A percentile compares a stretch with the other conserved stretches of the same genome.
These are phyloP conservation scores for Sclerotinia minor DNA, from an alignment of 2,329 filamentous ascomycete genomes.

Conservation along the genomic window DNA sequence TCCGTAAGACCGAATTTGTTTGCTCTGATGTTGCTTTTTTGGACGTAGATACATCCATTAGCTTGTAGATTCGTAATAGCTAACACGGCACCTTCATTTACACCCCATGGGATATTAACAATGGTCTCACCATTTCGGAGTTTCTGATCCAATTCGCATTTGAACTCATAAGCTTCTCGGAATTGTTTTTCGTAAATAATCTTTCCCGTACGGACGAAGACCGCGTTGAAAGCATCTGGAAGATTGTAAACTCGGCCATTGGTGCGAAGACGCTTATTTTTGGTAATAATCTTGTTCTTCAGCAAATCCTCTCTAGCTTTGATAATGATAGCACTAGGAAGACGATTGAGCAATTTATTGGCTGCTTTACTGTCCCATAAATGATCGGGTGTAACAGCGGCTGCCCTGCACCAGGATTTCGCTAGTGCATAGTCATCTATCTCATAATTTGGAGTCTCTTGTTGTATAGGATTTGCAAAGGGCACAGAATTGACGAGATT, in stretches of 20 bases:
- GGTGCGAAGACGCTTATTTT: conserved; percentile 59
- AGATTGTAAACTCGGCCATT: conserved; percentile 57
- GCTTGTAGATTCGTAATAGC: conserved; percentile 66
- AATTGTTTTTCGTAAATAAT: conserved; percentile 56
- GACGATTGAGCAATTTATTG: conserved; percentile 48
- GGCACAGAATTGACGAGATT: conserved; percentile 47
- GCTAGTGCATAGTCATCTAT: conserved; percentile 47
- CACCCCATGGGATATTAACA: conserved; percentile 40
- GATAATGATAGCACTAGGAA: conserved; percentile 27
- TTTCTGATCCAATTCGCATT: conserved; percentile 56
- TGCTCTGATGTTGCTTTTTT: conserved; percentile 55
- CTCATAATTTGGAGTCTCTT: neutral
- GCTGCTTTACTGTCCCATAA: conserved; percentile 52
- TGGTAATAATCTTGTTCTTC: conserved; percentile 49
- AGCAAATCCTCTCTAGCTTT: conserved; percentile 34
- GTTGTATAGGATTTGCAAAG: conserved; percentile 44
- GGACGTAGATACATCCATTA: conserved; percentile 55
- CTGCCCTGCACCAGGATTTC: conserved; percentile 60
- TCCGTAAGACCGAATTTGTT: conserved; percentile 71
- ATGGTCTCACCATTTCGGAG: conserved; percentile 40
- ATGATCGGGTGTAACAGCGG: conserved; percentile 55
- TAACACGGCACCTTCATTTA: conserved; percentile 66
- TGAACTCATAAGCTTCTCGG: conserved; percentile 59
- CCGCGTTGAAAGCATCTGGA: conserved; percentile 22
- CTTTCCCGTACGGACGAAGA: conserved; percentile 58